Evolutionary conservation across 495 filamentous ascomycete species (phyloP).

Genomic region (Neurospora sp.): DNA sequence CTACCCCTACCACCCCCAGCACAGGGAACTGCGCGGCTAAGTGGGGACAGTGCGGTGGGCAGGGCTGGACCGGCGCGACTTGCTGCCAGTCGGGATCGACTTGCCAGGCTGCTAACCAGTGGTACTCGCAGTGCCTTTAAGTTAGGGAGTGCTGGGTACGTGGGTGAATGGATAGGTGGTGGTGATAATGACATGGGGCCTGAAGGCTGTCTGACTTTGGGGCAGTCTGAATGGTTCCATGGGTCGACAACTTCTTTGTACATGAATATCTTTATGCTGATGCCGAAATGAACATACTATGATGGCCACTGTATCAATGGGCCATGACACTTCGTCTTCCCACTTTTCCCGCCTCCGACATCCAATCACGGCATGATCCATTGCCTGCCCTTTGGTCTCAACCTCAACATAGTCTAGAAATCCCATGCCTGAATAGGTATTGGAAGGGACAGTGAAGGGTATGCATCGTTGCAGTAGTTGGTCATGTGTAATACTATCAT

Average conservation of each 20-base stretch:
- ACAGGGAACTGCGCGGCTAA: constrained; percentile 17
- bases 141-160: not conserved
- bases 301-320: not conserved
- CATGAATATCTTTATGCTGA: not conserved
- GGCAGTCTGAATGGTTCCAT: not conserved
- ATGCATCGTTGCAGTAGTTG: not conserved
- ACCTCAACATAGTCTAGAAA: not conserved
- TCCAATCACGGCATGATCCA: not conserved
- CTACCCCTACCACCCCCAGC: constrained; percentile 8
- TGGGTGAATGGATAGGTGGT: constrained; percentile 3
- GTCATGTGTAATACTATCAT: not conserved
- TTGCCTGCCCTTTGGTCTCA: not conserved
- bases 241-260: not conserved
- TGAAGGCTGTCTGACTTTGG: not conserved
- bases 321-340: not conserved
- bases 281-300: not conserved
- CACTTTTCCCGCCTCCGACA: not conserved
- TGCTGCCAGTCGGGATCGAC: constrained; percentile 18
- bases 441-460: not conserved
- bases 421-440: not conserved
- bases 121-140: constrained; percentile 28
- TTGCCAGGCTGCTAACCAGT: constrained; percentile 20
- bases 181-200: not conserved
- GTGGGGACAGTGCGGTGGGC: constrained; percentile 25
- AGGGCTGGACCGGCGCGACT: constrained; percentile 18